phyloP scores from a whole-genome alignment of 1,284 basidiomycete species.

The Cystobasidium slooffiae region DNA sequence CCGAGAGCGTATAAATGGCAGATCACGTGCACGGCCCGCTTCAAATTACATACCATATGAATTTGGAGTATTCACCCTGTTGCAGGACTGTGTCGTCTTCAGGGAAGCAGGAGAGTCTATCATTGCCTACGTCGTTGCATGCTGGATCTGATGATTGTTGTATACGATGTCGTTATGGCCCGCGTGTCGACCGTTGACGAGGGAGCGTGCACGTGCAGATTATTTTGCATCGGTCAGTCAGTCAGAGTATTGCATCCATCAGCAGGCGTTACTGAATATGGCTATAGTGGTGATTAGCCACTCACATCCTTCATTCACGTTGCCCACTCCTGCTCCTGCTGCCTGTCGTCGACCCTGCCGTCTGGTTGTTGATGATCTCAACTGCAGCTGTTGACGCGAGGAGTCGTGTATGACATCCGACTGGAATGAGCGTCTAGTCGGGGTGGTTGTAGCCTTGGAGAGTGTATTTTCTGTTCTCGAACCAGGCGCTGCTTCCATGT shows the following conservation, averaged over 20 bases:
- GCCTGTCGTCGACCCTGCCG: neutral
- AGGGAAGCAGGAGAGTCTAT: conserved; percentile 73
- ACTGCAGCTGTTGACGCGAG: neutral
- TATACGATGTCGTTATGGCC: neutral
- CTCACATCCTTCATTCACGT: conserved; percentile 38
- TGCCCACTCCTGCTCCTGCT: conserved; percentile 38
- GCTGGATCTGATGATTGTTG: conserved; percentile 49
- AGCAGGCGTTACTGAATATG: no score
- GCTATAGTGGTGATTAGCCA: no score
- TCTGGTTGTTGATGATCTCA: neutral
- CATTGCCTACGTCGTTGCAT: conserved; percentile 62
- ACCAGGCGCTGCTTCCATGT: no score
- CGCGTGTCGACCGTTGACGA: neutral
- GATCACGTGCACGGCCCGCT: conserved; percentile 13
- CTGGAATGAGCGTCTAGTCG: no score
- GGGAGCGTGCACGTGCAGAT: conserved; percentile 12
- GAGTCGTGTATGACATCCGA: no score
- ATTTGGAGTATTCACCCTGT: conserved; percentile 71
- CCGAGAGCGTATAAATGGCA: neutral
- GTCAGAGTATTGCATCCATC: no score
- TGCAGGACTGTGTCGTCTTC: conserved; percentile 62
- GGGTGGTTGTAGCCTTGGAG: no score
- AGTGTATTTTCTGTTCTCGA: no score
- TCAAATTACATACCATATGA: conserved; percentile 63
- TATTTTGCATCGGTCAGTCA: neutral